Evolutionary conservation across 164 flowering plant genomes (phyloP).

Genomic region (Sedum album): DNA sequence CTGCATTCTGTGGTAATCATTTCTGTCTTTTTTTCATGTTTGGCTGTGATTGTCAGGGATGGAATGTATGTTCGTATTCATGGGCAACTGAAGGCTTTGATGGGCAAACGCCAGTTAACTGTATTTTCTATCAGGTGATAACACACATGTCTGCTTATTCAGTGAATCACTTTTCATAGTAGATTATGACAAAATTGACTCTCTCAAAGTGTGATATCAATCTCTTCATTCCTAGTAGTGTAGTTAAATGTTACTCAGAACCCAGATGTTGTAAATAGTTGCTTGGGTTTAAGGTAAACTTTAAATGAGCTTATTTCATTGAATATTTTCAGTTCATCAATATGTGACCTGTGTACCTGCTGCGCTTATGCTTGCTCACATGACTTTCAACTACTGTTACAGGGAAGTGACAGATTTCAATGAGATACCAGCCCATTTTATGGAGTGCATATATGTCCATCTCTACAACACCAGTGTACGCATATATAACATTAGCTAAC

Average conservation of each 20-base stretch:
- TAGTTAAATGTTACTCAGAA: not conserved
- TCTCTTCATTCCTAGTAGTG: not conserved
- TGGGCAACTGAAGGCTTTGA: slow-evolving; percentile 73
- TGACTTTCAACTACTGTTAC: slow-evolving; percentile 19
- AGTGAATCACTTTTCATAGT: not conserved
- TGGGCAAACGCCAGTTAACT: slow-evolving; percentile 54
- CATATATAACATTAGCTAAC: slow-evolving; percentile 29
- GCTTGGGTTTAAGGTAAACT: not conserved
- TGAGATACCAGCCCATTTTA: slow-evolving; percentile 68
- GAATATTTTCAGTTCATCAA: not conserved
- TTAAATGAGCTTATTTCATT: not conserved
- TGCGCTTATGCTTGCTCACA: not conserved
- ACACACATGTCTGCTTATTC: not conserved
- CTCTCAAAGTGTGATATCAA: not conserved
- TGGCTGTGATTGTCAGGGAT: slow-evolving; percentile 30
- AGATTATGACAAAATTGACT: not conserved
- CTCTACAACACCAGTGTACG: slow-evolving; percentile 36
- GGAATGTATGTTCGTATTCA: slow-evolving; percentile 73
- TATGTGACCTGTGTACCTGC: not conserved
- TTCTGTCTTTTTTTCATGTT: not conserved
- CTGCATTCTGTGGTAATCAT: not conserved
- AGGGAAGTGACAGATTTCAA: slow-evolving; percentile 81
- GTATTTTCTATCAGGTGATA: slow-evolving; percentile 66
- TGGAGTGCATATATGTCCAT: slow-evolving; percentile 71
- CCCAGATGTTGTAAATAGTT: not conserved